Evolutionary conservation across 176 grass and related monocot genomes (phyloP).

Genomic region (Pharus latifolius): DNA sequence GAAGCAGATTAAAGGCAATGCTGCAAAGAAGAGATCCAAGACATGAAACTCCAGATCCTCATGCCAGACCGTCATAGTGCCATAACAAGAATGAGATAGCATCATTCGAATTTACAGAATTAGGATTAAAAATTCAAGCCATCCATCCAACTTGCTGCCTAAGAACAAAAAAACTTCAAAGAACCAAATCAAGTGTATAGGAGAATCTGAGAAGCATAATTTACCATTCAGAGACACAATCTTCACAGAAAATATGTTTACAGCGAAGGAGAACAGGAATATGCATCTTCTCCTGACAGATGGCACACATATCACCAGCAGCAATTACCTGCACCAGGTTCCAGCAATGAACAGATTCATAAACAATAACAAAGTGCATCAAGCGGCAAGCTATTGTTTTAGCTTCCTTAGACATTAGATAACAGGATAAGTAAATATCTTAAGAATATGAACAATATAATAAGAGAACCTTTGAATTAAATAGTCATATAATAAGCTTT

Average conservation of each 20-base stretch:
- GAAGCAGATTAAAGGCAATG: background rate
- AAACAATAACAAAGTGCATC: background rate
- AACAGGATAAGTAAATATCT: background rate
- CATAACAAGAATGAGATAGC: too few species aligned
- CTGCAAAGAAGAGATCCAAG: background rate
- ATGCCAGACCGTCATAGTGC: too few species aligned
- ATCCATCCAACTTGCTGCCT: slow-evolving; percentile 1
- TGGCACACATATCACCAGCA: slow-evolving; percentile 93
- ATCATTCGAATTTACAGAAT: background rate
- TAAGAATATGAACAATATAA: background rate
- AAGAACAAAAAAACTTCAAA: background rate
- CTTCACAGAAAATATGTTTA: slow-evolving; percentile 98
- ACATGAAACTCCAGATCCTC: background rate
- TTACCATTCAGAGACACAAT: slow-evolving; percentile 96
- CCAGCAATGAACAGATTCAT: background rate
- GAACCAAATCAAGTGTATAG: background rate
- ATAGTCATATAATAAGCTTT: slow-evolving; percentile 7
- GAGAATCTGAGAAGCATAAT: background rate
- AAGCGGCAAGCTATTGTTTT: background rate
- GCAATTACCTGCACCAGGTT: slow-evolving; percentile 45
- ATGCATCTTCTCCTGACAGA: slow-evolving; percentile 93
- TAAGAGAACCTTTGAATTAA: background rate
- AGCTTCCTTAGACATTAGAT: background rate
- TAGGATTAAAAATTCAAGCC: background rate
- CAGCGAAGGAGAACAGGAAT: slow-evolving; percentile 81